Evolutionary conservation across 805 yeast genomes (phyloP).

Genomic region (Starmerella bombi): DNA sequence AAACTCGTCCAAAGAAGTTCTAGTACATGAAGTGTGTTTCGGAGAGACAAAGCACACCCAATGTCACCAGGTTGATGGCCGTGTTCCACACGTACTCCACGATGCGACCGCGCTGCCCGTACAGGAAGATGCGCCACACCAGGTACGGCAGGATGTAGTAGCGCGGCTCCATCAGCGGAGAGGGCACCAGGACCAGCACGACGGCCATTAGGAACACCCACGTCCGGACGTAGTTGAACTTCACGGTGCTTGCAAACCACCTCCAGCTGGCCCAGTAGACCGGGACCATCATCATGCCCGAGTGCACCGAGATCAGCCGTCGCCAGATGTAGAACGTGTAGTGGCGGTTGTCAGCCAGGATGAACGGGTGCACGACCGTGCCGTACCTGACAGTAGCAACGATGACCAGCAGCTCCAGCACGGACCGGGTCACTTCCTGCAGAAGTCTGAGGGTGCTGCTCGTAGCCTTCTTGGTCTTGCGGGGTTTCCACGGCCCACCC

Average conservation of each 20-base stretch:
- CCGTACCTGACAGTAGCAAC: slow-evolving; percentile 14
- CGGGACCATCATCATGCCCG: slow-evolving; percentile 39
- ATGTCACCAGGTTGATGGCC: slow-evolving; percentile 40
- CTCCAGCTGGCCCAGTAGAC: slow-evolving; percentile 49
- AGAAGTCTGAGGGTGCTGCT: neutral
- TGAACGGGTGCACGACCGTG: slow-evolving; percentile 76
- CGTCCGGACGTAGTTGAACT: slow-evolving; percentile 8
- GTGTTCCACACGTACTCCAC: slow-evolving; percentile 53
- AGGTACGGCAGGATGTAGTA: slow-evolving; percentile 75
- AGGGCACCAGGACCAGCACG: slow-evolving; percentile 56
- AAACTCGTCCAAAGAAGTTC: neutral
- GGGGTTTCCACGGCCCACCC: neutral
- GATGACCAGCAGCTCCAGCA: slow-evolving; percentile 14
- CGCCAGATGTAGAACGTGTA: slow-evolving; percentile 78
- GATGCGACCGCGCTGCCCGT: slow-evolving; percentile 24
- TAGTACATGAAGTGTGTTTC: slow-evolving; percentile 82
- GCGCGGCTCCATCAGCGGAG: slow-evolving; percentile 89
- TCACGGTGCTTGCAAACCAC: slow-evolving; percentile 27
- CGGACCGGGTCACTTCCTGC: neutral
- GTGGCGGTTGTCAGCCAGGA: slow-evolving; percentile 89
- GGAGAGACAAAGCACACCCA: slow-evolving; percentile 44
- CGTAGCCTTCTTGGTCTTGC: neutral
- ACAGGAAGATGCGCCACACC: slow-evolving; percentile 52
- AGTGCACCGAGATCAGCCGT: slow-evolving; percentile 34
- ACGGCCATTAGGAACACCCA: slow-evolving; percentile 42